Evolutionary conservation across 495 filamentous ascomycete genomes (phyloP).

Genomic region (Tuber borchii): DNA sequence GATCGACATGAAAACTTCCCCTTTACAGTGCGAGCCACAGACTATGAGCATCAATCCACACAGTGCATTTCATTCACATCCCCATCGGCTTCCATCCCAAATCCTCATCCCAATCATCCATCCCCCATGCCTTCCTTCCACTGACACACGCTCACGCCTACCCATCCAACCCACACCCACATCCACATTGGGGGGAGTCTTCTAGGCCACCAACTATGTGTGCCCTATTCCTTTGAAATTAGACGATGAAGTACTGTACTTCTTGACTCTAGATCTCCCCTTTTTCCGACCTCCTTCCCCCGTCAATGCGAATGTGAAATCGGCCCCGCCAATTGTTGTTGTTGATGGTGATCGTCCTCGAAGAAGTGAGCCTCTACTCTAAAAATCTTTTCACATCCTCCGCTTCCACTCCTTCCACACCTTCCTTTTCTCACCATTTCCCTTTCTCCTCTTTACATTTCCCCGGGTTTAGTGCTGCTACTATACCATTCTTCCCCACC

Average conservation of each 20-base stretch:
- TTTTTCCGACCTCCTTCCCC: background rate
- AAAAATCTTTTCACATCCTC: constrained; percentile 3
- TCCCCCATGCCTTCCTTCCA: constrained; percentile 8
- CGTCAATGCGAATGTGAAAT: constrained; percentile 1
- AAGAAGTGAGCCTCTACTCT: background rate
- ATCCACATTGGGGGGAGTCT: background rate
- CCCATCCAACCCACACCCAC: constrained; percentile 1
- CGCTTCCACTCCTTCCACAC: background rate
- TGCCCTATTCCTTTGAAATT: constrained; percentile 4
- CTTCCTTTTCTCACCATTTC: background rate
- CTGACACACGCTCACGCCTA: background rate
- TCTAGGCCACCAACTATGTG: background rate
- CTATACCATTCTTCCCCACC: background rate
- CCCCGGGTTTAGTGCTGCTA: background rate
- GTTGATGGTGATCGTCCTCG: background rate
- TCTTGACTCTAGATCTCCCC: background rate
- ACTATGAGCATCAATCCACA: constrained; percentile 22
- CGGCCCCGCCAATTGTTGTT: constrained; percentile 2
- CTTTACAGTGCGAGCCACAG: constrained; percentile 26
- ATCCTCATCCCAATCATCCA: constrained; percentile 35
- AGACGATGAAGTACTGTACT: background rate
- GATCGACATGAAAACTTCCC: constrained; percentile 32
- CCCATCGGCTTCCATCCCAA: constrained; percentile 38
- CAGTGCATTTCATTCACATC: constrained; percentile 28
- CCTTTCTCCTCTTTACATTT: background rate